These are phyloP conservation scores for Cyphellophora attinorum DNA, from an alignment of 2,329 filamentous ascomycete species.

Conservation along the genomic window DNA sequence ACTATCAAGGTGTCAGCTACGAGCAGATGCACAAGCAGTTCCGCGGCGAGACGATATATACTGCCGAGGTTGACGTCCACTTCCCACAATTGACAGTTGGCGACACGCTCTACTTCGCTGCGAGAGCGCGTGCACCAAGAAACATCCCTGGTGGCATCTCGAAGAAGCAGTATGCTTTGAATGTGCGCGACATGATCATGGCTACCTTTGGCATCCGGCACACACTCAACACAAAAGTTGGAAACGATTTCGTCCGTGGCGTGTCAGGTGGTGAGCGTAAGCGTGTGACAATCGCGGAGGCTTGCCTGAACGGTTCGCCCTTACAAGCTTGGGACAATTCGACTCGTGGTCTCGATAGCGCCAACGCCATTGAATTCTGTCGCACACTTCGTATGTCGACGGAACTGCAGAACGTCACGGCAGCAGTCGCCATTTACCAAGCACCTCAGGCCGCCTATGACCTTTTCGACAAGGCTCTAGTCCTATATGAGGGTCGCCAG, in stretches of 20 bases:
- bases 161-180: slow-evolving; percentile 33
- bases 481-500: slow-evolving; percentile 67
- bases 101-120: slow-evolving; percentile 59
- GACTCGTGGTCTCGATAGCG: slow-evolving; percentile 43
- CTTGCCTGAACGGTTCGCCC: slow-evolving; percentile 34
- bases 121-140: slow-evolving; percentile 41
- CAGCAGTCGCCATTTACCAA: slow-evolving; percentile 51
- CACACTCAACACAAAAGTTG: slow-evolving; percentile 38
- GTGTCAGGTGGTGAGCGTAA: slow-evolving; percentile 55
- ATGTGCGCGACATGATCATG: slow-evolving; percentile 37
- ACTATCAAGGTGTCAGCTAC: slow-evolving; percentile 67
- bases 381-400: slow-evolving; percentile 42
- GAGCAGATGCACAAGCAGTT: slow-evolving; percentile 66
- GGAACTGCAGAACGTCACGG: slow-evolving; percentile 39
- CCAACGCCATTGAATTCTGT: slow-evolving; percentile 51
- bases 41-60: slow-evolving; percentile 79
- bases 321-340: slow-evolving; percentile 38
- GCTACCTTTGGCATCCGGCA: slow-evolving; percentile 41
- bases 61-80: slow-evolving; percentile 73
- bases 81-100: slow-evolving; percentile 69
- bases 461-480: slow-evolving; percentile 63
- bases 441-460: slow-evolving; percentile 44
- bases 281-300: slow-evolving; percentile 51
- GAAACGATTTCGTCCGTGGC: slow-evolving; percentile 51
- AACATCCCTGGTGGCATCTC: slow-evolving; percentile 26